These are phyloP conservation scores for Lipomyces mesembrius DNA, from an alignment of 805 yeast genomes.

Conservation along the genomic window DNA sequence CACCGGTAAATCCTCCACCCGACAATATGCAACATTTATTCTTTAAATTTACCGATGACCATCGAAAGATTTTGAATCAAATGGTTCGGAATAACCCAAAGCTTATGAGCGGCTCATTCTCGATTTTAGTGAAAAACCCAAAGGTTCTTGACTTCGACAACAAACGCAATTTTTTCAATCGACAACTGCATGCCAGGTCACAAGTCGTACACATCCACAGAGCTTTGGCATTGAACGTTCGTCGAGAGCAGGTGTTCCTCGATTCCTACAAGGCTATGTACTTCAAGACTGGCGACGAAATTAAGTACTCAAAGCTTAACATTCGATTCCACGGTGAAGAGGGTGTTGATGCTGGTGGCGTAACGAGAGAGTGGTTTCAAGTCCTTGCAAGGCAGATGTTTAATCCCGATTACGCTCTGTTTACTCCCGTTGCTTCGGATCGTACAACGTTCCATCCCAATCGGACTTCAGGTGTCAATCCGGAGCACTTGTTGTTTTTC, in stretches of 20 bases:
- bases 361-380: conserved; percentile 97
- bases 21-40: conserved; percentile 51
- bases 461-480: conserved; percentile 87
- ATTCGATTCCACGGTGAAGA: conserved; percentile 89
- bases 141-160: conserved; percentile 92
- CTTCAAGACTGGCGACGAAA: conserved; percentile 74
- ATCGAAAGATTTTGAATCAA: conserved; percentile 82
- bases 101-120: conserved; percentile 93
- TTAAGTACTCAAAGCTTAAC: conserved; percentile 72
- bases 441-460: conserved; percentile 95
- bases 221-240: conserved; percentile 67
- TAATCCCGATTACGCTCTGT: conserved; percentile 91
- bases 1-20: conserved; percentile 3
- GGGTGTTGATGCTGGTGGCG: conserved; percentile 98
- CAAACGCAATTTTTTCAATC: conserved; percentile 81
- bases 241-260: conserved; percentile 88
- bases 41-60: conserved; percentile 85
- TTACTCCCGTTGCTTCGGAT: conserved; percentile 88
- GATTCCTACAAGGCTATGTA: conserved; percentile 86
- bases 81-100: conserved; percentile 92
- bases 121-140: conserved; percentile 85
- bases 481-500: conserved; percentile 90
- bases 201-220: conserved; percentile 44
- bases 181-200: conserved; percentile 63
- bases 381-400: conserved; percentile 93